These are phyloP conservation scores for Ophiobolus disseminans DNA, from an alignment of 2,329 filamentous ascomycete species.

Conservation along the genomic window DNA sequence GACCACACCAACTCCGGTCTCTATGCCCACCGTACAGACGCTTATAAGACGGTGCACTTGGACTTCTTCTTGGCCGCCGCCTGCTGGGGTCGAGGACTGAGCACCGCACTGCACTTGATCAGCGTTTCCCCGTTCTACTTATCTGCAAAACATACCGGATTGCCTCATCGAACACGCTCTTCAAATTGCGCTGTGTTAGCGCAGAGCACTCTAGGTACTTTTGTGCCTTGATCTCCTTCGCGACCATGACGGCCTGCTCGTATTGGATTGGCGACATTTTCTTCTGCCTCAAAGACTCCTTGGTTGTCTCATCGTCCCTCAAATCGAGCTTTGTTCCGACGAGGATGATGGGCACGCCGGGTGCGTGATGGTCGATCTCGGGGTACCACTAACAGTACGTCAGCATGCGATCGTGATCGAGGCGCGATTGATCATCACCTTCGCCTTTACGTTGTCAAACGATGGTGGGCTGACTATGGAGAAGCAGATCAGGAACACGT, in stretches of 20 bases:
- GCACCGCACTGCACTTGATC: conserved; percentile 45
- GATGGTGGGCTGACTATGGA: conserved; percentile 97
- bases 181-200: conserved; percentile 93
- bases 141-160: conserved; percentile 75
- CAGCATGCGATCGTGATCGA: conserved; percentile 19
- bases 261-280: conserved; percentile 98
- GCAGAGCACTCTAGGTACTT: conserved; percentile 99
- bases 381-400: conserved; percentile 79
- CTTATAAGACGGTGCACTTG: conserved; percentile 41
- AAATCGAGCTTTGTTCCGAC: conserved; percentile 97
- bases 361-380: conserved; percentile 96
- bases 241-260: conserved; percentile 85
- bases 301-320: conserved; percentile 83
- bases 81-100: conserved; percentile 48
- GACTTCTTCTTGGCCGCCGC: conserved; percentile 34
- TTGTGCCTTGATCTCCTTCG: conserved; percentile 93
- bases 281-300: conserved; percentile 84
- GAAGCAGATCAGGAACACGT: conserved; percentile 98
- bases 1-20: conserved; percentile 28
- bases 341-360: conserved; percentile 92
- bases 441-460: conserved; percentile 98
- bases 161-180: conserved; percentile 98
- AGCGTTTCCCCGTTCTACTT: conserved; percentile 9
- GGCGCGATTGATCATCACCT: conserved; percentile 65
- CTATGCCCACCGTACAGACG: conserved; percentile 2